phyloP scores from a whole-genome alignment of 2,329 filamentous ascomycete genomes.

The Clonostachys solani region DNA sequence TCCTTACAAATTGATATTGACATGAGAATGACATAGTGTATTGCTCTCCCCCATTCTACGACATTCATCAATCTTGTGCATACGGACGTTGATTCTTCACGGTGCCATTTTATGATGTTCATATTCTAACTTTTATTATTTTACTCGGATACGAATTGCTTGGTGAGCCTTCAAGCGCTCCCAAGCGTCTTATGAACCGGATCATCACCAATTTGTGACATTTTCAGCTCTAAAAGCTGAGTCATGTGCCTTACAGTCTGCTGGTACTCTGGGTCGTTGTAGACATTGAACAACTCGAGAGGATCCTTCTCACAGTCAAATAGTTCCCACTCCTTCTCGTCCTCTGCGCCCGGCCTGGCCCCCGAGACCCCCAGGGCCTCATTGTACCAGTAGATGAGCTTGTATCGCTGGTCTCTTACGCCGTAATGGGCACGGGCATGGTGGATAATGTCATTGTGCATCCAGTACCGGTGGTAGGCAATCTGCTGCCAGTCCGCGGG shows the following conservation, averaged over 20 bases:
- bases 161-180: too few species aligned
- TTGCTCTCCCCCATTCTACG: too few species aligned
- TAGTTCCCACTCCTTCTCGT: slow-evolving; percentile 47
- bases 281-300: slow-evolving; percentile 42
- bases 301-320: slow-evolving; percentile 48
- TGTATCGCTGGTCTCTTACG: slow-evolving; percentile 44
- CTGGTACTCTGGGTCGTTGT: slow-evolving; percentile 27
- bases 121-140: too few species aligned
- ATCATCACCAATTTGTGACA: slow-evolving; percentile 46
- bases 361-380: slow-evolving; percentile 41
- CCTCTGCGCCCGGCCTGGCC: slow-evolving; percentile 28
- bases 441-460: slow-evolving; percentile 47
- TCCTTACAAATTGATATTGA: too few species aligned
- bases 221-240: slow-evolving; percentile 37
- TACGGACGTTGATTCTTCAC: too few species aligned
- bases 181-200: slow-evolving; percentile 16
- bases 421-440: slow-evolving; percentile 48
- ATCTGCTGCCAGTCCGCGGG: slow-evolving; percentile 43
- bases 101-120: too few species aligned
- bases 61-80: too few species aligned
- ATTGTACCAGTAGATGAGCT: slow-evolving; percentile 55
- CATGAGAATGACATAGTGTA: too few species aligned
- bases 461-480: slow-evolving; percentile 52
- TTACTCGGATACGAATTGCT: too few species aligned
- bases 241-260: slow-evolving; percentile 34